Conservation (phyloP, 345 rosid genomes). For the Punica granatum region DNA sequence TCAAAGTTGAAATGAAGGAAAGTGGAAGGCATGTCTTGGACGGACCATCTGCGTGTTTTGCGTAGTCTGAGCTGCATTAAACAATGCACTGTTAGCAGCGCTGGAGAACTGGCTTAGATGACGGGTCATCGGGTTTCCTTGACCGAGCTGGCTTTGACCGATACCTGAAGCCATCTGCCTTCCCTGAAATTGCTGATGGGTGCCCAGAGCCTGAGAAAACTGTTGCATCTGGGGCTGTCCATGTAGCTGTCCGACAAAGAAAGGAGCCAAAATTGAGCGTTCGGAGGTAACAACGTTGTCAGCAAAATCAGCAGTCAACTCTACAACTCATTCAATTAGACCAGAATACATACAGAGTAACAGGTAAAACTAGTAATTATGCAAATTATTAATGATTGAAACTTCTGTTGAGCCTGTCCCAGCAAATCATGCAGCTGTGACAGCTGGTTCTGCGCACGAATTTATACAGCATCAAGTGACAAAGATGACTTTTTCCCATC, state of each 20-base stretch:
- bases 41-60: constrained; percentile 74
- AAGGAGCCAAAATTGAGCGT: background rate
- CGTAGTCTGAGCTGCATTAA: constrained; percentile 83
- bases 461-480: constrained; percentile 1
- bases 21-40: constrained; percentile 13
- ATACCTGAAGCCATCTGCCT: constrained; percentile 77
- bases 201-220: constrained; percentile 76
- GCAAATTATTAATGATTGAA: constrained; percentile 40
- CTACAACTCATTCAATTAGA: background rate
- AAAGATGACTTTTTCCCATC: background rate
- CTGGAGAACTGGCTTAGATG: constrained; percentile 74
- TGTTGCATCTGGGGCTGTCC: constrained; percentile 90
- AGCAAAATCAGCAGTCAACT: background rate
- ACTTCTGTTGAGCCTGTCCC: constrained; percentile 69
- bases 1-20: constrained; percentile 11
- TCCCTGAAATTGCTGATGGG: constrained; percentile 72
- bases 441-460: constrained; percentile 42
- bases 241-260: constrained; percentile 35
- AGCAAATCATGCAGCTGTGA: constrained; percentile 60
- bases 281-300: background rate
- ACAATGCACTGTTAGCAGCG: constrained; percentile 66
- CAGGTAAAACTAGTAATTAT: constrained; percentile 9
- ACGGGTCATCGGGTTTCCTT: constrained; percentile 66
- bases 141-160: constrained; percentile 83
- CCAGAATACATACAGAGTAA: background rate